Base-by-base conservation (phyloP, 805 yeast genomes). In the Grigorovia jiainica region DNA sequence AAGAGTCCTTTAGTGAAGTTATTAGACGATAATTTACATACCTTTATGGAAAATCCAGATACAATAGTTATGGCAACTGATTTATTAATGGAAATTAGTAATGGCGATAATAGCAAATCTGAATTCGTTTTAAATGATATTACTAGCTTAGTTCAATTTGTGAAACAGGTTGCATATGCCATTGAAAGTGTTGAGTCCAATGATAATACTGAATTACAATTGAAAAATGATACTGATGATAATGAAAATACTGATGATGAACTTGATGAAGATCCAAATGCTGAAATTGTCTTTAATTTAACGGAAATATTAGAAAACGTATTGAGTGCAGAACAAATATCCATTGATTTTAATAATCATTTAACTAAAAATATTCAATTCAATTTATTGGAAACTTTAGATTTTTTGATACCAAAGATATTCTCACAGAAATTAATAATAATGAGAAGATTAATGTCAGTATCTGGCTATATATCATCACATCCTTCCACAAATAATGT, bases 371-470 rank as follows among this genome's bases (percentile, higher is more conserved):
- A 32, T n/a, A 42, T 56, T 1, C 61, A 57, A 38, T 40, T 20
- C 3, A 40, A 39, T 7, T 36, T 58, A 20, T 40, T 58, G 9
- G 29, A 34, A 8, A 15, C 57, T 1, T 39, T 60, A 10, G 49
- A 51, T 4, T 33, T 24, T 4, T 40, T 58, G 25, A 34, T 40
- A 13, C 30, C 37, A 1, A 57, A 54, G 34, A 43, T 41, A n/a
- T 56, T 56, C 19, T 43, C 47, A 6, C 55, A 57, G 38, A 60
- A 55, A 33, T 43, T 62, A 19, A 60, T 62, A n/a, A 41, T 53
- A 1, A 52, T 58, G 57, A 54, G 66, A 47, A 47, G 64, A 31
- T 21, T 58, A 5, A 44, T 49, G 6, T 46, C 58, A 3, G 41
- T 51, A 5, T 34, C 53, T 24, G 65, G 63, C 7, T 41, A 52